Conservation (phyloP, 1,284 basidiomycete species). For the Mycosarcoma maydis region DNA sequence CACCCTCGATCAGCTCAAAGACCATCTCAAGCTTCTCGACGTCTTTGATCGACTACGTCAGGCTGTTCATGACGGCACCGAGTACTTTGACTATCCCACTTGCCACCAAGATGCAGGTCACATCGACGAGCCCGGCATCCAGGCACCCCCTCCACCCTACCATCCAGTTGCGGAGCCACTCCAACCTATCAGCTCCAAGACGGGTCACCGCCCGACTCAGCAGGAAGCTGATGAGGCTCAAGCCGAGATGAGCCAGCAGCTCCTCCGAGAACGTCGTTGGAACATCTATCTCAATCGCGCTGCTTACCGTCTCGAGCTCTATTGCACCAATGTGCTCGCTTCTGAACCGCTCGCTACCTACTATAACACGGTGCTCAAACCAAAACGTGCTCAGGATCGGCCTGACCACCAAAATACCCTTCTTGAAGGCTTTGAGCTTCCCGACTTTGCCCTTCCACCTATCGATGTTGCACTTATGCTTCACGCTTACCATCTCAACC, state of each 20-base stretch:
- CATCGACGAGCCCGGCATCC: slow-evolving; percentile 38
- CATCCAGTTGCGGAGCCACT: slow-evolving; percentile 27
- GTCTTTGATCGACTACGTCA: slow-evolving; percentile 39
- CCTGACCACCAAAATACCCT: background rate
- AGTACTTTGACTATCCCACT: slow-evolving; percentile 42
- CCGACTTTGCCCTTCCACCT: slow-evolving; percentile 43
- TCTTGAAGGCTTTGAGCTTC: slow-evolving; percentile 16
- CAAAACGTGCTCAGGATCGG: background rate
- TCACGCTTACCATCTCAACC: slow-evolving; percentile 51
- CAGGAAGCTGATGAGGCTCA: slow-evolving; percentile 23
- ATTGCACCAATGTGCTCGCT: slow-evolving; percentile 33
- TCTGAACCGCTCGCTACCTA: slow-evolving; percentile 10
- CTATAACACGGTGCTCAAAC: slow-evolving; percentile 1
- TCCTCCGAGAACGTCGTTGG: slow-evolving; percentile 38
- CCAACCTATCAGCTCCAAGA: slow-evolving; percentile 11
- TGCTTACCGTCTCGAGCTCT: slow-evolving; percentile 49
- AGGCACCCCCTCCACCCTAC: slow-evolving; percentile 44
- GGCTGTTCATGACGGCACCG: slow-evolving; percentile 30
- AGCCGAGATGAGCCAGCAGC: slow-evolving; percentile 24
- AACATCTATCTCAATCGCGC: slow-evolving; percentile 49
- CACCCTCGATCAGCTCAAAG: slow-evolving; percentile 23
- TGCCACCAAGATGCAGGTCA: slow-evolving; percentile 28
- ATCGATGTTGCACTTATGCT: slow-evolving; percentile 56
- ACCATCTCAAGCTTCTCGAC: slow-evolving; percentile 42
- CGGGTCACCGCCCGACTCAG: slow-evolving; percentile 12